Base-by-base conservation (phyloP, 1,284 basidiomycete species). In the Ustilago loliicola region DNA sequence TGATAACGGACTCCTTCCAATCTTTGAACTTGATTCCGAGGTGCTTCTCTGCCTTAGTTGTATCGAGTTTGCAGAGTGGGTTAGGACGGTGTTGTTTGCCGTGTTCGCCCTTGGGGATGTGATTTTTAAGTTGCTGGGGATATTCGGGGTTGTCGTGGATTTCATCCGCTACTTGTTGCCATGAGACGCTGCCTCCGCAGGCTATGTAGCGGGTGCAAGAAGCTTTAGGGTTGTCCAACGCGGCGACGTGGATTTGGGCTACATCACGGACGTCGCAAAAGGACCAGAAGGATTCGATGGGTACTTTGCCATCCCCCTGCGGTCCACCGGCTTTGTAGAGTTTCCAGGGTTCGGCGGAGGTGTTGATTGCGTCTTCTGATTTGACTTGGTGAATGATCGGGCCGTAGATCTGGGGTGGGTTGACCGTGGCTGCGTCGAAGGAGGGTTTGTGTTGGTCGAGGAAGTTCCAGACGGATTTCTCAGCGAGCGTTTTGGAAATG, bases 401-500 rank as follows among this genome's bases (percentile, higher is more conserved):
- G 3, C 81, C 81, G 56, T 82, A 82, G 54, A 83, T 72, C 29
- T 72, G 64, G 5, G 79, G 79, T 2, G 80, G 80, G 50, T 79
- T 73, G 62, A 82, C 69, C 15, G 72, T 77, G 3, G 67, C 58
- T 17, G 79, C 70, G 53, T 82, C 81, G 23, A 78, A 78, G 0
- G 42, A 15, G 11, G 76, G 76, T 25, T 85, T 81, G 61, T 85
- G 72, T 36, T 82, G 57, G n/a, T 83, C 71, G 17, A 87, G 62
- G 56, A 83, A 86, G 4, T 81, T 55, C 87, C 87, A 87, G 0
- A 85, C 84, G 4, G 84, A 80, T 17, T 77, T 79, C 56, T 87
- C 87, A 1, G 86, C 85, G 7, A 87, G 68, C 1, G 83, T 84
- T 68, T 87, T 87, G 55, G 82, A 83, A 11, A 86, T 84, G n/a